Conservation (phyloP, 1,284 basidiomycete species). For the Ustilago loliicola region DNA sequence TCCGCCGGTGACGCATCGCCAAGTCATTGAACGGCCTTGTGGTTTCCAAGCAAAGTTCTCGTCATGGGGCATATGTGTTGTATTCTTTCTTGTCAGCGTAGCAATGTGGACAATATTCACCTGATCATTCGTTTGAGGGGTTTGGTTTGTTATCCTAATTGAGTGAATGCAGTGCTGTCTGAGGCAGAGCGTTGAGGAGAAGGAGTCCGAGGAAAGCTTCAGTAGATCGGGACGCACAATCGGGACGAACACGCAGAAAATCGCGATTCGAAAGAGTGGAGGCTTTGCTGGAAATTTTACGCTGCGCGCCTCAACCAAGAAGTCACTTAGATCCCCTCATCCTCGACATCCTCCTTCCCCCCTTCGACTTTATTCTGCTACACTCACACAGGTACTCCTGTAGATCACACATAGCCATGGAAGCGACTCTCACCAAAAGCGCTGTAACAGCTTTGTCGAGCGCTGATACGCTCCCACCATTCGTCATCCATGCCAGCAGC, state of each 20-base stretch:
- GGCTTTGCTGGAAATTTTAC: slow-evolving; percentile 17
- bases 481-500: slow-evolving; percentile 35
- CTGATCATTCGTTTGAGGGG: neutral
- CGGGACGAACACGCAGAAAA: neutral
- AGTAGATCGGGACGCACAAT: neutral
- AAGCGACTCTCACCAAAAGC: slow-evolving; percentile 1
- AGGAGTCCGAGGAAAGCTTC: neutral
- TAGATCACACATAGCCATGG: neutral
- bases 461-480: slow-evolving; percentile 25
- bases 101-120: neutral
- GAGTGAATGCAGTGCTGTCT: neutral
- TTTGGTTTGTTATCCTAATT: neutral
- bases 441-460: neutral
- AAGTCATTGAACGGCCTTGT: neutral
- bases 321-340: slow-evolving; percentile 1
- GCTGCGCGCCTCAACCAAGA: slow-evolving; percentile 4
- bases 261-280: slow-evolving; percentile 12
- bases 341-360: slow-evolving; percentile 1
- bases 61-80: neutral
- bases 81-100: neutral
- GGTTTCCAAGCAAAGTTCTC: neutral
- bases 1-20: slow-evolving; percentile 3
- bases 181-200: neutral
- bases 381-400: neutral
- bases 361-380: neutral